Base-by-base conservation (phyloP, 2,329 filamentous ascomycete genomes). In the Calcarisporium arbuscula region DNA sequence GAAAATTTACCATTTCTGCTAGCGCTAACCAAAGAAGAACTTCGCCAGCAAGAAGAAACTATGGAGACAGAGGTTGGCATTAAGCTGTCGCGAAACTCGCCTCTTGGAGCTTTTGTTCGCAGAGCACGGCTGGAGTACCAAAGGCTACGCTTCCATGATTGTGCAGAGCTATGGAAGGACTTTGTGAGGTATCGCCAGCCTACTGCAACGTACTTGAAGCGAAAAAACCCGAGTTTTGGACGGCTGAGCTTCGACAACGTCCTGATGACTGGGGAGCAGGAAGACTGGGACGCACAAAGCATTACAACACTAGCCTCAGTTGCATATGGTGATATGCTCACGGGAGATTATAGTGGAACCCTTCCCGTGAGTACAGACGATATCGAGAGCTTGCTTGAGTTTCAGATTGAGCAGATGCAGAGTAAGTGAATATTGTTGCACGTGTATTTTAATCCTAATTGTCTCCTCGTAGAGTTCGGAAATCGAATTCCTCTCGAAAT, bases 391-490 rank as follows among this genome's bases (percentile, higher is more conserved):
- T 64, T 95, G 19, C 63, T 96, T 15, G 86, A 94, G 46, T 94
- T 92, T 47, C 89, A 95, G 52, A 81, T 96, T 23, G 81, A 85
- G 43, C 80, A 87, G 55, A 78, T 95, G 63, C 89, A 95, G 55
- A 85, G 83, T 82, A 61, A 51, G 66, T 59, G 11, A 9, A 19
- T 15, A 12, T 35, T 16, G 22, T 18, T 14, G 20, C 29, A 8
- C n/a, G n/a, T 6, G 29, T 12, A 12, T 12, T 16, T 11, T 19
- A 14, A 29, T n/a, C 9, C 32, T 50, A 25, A 48, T 47, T 38
- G 10, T 33, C 35, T 19, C 5, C 2, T 20, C 2, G 4, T 36
- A 86, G 82, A 78, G 54, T 75, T 83, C 45, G 90, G 90, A 8
- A 82, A 75, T 39, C 74, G 90, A 47, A 76, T 95, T 26, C 84